phyloP scores from a whole-genome alignment of 257 asterid species.

The Ligustrum vulgare region DNA sequence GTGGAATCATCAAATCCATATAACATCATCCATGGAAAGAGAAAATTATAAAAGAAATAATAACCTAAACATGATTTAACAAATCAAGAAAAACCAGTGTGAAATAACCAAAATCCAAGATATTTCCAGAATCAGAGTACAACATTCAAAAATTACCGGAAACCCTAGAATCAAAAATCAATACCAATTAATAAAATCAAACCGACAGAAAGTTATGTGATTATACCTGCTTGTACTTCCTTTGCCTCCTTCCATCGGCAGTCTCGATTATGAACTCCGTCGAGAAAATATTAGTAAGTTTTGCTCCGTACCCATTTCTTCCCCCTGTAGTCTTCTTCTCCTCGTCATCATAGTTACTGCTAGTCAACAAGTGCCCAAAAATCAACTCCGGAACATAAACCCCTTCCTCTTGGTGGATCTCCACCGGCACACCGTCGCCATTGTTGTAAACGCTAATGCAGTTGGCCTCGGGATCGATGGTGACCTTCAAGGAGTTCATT shows the following conservation, averaged over 20 bases:
- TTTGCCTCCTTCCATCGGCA: slow-evolving; percentile 84
- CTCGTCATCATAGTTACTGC: slow-evolving; percentile 88
- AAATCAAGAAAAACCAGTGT: not conserved
- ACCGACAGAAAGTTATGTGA: not conserved
- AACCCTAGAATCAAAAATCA: not conserved
- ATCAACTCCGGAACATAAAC: slow-evolving; percentile 97
- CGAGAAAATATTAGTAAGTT: slow-evolving; percentile 88
- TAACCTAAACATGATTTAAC: not conserved
- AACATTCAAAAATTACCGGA: not conserved
- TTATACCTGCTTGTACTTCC: slow-evolving; percentile 85
- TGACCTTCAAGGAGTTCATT: slow-evolving; percentile 78
- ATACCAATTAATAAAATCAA: not conserved
- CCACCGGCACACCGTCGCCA: slow-evolving; percentile 97
- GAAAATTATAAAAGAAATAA: not conserved
- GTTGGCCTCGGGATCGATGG: slow-evolving; percentile 66
- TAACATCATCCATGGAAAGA: not conserved
- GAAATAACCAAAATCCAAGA: not conserved
- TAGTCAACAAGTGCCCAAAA: slow-evolving; percentile 94
- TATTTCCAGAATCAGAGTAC: not conserved
- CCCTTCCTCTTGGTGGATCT: slow-evolving; percentile 94
- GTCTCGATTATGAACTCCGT: slow-evolving; percentile 88
- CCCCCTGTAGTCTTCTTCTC: slow-evolving; percentile 98
- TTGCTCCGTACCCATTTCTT: slow-evolving; percentile 95
- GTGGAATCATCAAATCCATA: not conserved
- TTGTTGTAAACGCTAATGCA: slow-evolving; percentile 72